Evolutionary conservation across 768 basidiomycete genomes (phyloP).

Genomic region (Tremella yokohamensis): DNA sequence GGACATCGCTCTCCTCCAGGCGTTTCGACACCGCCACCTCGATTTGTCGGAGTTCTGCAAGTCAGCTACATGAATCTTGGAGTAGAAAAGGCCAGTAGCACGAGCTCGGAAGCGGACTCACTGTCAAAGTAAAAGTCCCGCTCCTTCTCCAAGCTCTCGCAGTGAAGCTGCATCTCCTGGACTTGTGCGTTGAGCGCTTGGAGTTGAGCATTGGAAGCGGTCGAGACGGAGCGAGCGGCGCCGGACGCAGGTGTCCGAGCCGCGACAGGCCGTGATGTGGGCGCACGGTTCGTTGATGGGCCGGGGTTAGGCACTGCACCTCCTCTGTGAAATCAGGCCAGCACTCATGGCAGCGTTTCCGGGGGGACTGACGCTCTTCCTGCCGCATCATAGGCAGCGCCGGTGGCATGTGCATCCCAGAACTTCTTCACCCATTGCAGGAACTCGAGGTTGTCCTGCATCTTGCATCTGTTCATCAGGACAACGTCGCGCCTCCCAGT

Average conservation of each 20-base stretch:
- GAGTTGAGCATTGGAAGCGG: slow-evolving; percentile 57
- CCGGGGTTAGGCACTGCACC: slow-evolving; percentile 13
- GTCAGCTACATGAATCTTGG: too few species aligned
- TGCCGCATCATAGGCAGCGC: slow-evolving; percentile 79
- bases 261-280: not conserved
- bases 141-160: slow-evolving; percentile 94
- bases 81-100: not conserved
- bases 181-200: slow-evolving; percentile 70
- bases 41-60: slow-evolving; percentile 78
- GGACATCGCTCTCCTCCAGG: slow-evolving; percentile 61
- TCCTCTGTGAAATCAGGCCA: slow-evolving; percentile 6
- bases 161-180: slow-evolving; percentile 70
- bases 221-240: slow-evolving; percentile 31
- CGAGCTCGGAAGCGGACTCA: slow-evolving; percentile 48
- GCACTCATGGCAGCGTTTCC: too few species aligned
- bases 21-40: slow-evolving; percentile 88
- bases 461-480: slow-evolving; percentile 62
- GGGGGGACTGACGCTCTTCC: slow-evolving; percentile 66
- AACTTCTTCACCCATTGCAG: slow-evolving; percentile 94
- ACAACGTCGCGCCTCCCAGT: not conserved
- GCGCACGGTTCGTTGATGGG: slow-evolving; percentile 12
- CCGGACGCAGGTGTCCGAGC: slow-evolving; percentile 14
- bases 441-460: slow-evolving; percentile 99
- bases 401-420: slow-evolving; percentile 89
- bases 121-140: slow-evolving; percentile 98